phyloP scores from a whole-genome alignment of 441 rosid genomes.

The Mallotus japonicus region DNA sequence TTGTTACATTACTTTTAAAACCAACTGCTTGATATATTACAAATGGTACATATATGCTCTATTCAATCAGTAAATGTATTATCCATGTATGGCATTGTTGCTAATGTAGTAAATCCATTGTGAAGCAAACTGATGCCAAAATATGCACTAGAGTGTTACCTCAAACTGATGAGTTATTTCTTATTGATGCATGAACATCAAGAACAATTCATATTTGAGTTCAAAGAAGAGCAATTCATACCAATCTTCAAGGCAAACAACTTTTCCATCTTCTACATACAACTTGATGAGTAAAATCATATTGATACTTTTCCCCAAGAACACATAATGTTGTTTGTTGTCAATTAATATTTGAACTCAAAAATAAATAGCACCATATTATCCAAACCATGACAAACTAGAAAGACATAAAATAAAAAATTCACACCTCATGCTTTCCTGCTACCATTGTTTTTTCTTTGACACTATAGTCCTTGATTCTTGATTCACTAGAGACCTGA shows the following conservation, averaged over 20 bases:
- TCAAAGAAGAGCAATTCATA: conserved; percentile 25
- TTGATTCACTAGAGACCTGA: conserved; percentile 73
- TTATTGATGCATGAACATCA: not conserved
- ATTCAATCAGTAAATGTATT: too few relatives aligned
- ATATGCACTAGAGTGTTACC: not conserved
- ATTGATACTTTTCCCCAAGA: conserved; percentile 61
- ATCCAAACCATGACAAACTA: not conserved
- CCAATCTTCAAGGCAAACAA: conserved; percentile 86
- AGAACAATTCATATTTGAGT: not conserved
- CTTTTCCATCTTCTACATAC: conserved; percentile 60
- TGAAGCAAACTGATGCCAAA: not conserved
- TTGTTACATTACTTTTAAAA: too few relatives aligned
- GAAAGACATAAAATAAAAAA: not conserved
- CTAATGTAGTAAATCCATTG: not conserved
- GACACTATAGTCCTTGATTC: conserved; percentile 61
- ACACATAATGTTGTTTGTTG: conserved; percentile 76
- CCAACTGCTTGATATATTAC: not conserved
- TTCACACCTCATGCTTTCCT: conserved; percentile 62
- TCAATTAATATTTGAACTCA: conserved; percentile 60
- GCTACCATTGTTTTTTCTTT: conserved; percentile 44
- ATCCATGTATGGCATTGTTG: not conserved
- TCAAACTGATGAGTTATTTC: not conserved
- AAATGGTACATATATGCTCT: not conserved
- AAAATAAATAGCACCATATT: not conserved
- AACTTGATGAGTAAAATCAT: conserved; percentile 78